Evolutionary conservation across 106 monocot genomes (phyloP).

Genomic region (Dioscorea zingiberensis): DNA sequence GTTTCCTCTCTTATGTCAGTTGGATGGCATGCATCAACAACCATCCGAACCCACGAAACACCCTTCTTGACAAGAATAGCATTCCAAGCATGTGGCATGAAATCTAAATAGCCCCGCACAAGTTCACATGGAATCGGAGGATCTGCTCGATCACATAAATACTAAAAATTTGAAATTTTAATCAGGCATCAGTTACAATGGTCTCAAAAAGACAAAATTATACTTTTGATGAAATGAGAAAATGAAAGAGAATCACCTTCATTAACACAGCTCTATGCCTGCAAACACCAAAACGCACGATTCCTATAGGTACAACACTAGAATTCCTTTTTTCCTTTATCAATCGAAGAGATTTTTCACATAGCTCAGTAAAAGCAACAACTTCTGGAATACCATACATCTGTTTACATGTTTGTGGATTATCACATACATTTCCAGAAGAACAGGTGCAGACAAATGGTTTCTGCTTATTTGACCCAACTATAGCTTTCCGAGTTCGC

Average conservation of each 20-base stretch:
- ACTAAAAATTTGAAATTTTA: constrained; percentile 40
- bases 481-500: constrained; percentile 43
- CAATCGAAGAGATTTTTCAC: constrained; percentile 60
- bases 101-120: constrained; percentile 91
- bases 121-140: constrained; percentile 96
- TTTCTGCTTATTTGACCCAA: constrained; percentile 56
- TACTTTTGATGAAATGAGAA: neutral
- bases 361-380: constrained; percentile 52
- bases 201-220: neutral
- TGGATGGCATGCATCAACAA: constrained; percentile 94
- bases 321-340: constrained; percentile 75
- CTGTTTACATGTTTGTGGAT: constrained; percentile 19
- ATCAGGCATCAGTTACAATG: constrained; percentile 1
- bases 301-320: constrained; percentile 82
- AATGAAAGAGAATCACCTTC: constrained; percentile 54
- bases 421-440: constrained; percentile 23
- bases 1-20: constrained; percentile 85
- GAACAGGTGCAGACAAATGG: constrained; percentile 94
- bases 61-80: constrained; percentile 53
- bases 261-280: constrained; percentile 94
- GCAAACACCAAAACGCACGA: constrained; percentile 86
- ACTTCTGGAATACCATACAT: constrained; percentile 11
- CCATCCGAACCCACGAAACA: constrained; percentile 52
- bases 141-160: constrained; percentile 90
- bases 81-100: constrained; percentile 99